Evolutionary conservation across 2,329 filamentous ascomycete genomes (phyloP).

Genomic region (Calonectria pseudoturangicola): DNA sequence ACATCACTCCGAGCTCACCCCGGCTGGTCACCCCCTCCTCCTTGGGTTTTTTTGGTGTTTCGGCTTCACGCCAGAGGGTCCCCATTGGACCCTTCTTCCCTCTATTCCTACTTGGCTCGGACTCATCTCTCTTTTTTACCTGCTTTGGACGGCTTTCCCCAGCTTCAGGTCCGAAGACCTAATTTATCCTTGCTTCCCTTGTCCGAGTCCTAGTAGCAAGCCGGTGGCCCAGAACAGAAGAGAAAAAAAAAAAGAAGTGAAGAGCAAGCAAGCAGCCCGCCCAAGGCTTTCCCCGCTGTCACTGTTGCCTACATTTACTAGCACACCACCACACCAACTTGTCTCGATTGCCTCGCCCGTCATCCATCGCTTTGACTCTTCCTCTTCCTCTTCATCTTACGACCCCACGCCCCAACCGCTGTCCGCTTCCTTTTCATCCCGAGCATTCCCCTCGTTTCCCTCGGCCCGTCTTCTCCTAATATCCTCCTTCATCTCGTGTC

Average conservation of each 20-base stretch:
- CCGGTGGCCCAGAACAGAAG: background rate
- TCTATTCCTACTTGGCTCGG: constrained; percentile 33
- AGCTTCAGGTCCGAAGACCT: constrained; percentile 19
- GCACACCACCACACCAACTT: constrained; percentile 44
- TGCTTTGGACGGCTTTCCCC: constrained; percentile 21
- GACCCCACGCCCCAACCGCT: constrained; percentile 15
- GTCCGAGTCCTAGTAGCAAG: background rate
- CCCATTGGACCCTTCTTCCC: constrained; percentile 19
- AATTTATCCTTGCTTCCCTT: constrained; percentile 9
- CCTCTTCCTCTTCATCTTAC: constrained; percentile 21
- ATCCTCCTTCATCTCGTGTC: constrained; percentile 2
- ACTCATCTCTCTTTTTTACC: constrained; percentile 24
- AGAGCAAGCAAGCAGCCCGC: constrained; percentile 7
- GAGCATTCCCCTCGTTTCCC: constrained; percentile 11
- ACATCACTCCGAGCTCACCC: constrained; percentile 20
- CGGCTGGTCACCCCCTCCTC: constrained; percentile 3
- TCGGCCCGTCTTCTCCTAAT: constrained; percentile 8
- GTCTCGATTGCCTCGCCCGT: constrained; percentile 25
- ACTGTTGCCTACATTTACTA: constrained; percentile 26
- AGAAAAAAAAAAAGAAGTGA: constrained; percentile 2
- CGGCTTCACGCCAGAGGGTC: constrained; percentile 16
- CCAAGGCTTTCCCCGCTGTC: constrained; percentile 25
- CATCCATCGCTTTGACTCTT: constrained; percentile 14
- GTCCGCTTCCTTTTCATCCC: background rate
- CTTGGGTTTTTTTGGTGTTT: constrained; percentile 29